phyloP scores from a whole-genome alignment of 768 basidiomycete genomes.

The Aureoboletus auriporus region DNA sequence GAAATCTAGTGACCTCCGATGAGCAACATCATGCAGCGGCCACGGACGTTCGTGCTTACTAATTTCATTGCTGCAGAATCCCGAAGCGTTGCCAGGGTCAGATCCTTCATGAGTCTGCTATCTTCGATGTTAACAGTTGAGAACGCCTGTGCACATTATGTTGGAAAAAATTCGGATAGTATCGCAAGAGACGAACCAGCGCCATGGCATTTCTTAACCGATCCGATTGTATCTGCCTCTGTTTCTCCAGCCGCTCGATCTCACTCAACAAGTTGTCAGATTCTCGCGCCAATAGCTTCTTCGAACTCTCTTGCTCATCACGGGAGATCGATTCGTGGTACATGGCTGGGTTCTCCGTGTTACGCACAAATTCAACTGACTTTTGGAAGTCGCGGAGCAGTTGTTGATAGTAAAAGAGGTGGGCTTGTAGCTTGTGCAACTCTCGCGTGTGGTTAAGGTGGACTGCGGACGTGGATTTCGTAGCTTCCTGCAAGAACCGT shows the following conservation, averaged over 20 bases:
- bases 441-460: constrained; percentile 45
- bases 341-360: constrained; percentile 49
- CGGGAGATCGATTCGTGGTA: constrained; percentile 19
- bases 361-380: constrained; percentile 44
- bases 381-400: constrained; percentile 54
- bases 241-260: constrained; percentile 37
- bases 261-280: constrained; percentile 33
- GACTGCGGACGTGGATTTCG: constrained; percentile 29
- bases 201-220: constrained; percentile 31
- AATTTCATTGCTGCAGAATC: constrained; percentile 41
- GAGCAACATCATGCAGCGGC: not conserved
- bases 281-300: constrained; percentile 14
- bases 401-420: constrained; percentile 51
- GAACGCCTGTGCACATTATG: constrained; percentile 42
- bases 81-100: constrained; percentile 44
- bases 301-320: constrained; percentile 3
- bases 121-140: constrained; percentile 59
- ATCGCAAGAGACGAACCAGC: constrained; percentile 19
- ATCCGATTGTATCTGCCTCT: constrained; percentile 24
- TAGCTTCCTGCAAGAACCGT: constrained; percentile 37
- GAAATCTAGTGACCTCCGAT: constrained; percentile 36
- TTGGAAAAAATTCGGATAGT: not conserved
- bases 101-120: constrained; percentile 45
- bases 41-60: constrained; percentile 3
- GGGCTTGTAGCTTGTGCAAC: constrained; percentile 54